These are phyloP conservation scores for Dryadomyces quercivorus DNA, from an alignment of 2,329 filamentous ascomycete species.

Conservation along the genomic window DNA sequence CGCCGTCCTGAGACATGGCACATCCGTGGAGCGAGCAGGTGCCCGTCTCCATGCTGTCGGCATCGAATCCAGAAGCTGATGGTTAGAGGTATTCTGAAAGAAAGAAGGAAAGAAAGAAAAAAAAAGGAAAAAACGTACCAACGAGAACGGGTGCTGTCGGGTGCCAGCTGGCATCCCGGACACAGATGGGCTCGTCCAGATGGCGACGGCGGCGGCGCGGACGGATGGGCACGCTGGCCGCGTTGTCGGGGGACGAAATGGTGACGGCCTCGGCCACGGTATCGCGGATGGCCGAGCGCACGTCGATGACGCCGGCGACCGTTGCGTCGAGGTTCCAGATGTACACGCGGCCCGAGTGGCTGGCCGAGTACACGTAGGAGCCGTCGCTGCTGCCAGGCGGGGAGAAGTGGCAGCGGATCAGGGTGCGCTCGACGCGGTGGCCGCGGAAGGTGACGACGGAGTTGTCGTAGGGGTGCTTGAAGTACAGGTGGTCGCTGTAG, in stretches of 20 bases:
- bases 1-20: slow-evolving; percentile 56
- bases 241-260: neutral
- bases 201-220: neutral
- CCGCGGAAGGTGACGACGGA: slow-evolving; percentile 88
- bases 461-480: slow-evolving; percentile 72
- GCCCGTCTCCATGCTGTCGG: slow-evolving; percentile 58
- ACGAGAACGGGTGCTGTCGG: slow-evolving; percentile 70
- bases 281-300: slow-evolving; percentile 49
- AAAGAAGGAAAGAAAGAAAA: neutral
- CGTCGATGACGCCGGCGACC: slow-evolving; percentile 64
- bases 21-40: slow-evolving; percentile 64
- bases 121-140: slow-evolving; percentile 27
- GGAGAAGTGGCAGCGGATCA: slow-evolving; percentile 93
- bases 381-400: slow-evolving; percentile 77
- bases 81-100: neutral
- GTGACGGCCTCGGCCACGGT: neutral
- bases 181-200: slow-evolving; percentile 43
- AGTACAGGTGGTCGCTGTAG: slow-evolving; percentile 55
- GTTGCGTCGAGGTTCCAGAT: slow-evolving; percentile 89
- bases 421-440: slow-evolving; percentile 75
- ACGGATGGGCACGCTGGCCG: neutral
- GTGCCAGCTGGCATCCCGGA: slow-evolving; percentile 86
- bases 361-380: slow-evolving; percentile 86
- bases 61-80: slow-evolving; percentile 71
- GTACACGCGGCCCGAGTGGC: slow-evolving; percentile 78